A percentile compares a stretch with the other conserved stretches of the same genome.
phyloP scores from a whole-genome alignment of 306 rosid genomes.

The Cucumis cinereus region DNA sequence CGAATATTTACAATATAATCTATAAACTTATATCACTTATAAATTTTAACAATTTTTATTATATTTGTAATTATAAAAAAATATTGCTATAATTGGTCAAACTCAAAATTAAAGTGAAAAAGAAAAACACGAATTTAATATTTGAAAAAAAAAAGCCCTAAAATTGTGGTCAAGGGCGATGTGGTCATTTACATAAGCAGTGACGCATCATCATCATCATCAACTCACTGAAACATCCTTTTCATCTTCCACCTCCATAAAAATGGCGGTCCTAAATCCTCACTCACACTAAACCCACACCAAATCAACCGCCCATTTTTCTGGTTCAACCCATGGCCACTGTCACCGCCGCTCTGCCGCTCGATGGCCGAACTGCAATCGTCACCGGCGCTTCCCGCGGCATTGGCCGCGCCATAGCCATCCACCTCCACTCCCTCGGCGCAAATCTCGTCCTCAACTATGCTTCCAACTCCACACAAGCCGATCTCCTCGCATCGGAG shows the following conservation, averaged over 20 bases:
- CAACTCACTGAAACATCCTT: not conserved
- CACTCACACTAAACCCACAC: not conserved
- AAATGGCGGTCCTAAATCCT: not conserved
- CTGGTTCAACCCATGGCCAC: not conserved
- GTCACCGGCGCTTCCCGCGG: constrained; percentile 44
- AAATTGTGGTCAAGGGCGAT: not conserved
- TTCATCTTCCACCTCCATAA: not conserved
- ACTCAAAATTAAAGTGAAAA: no score
- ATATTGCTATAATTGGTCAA: no score
- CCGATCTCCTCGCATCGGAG: constrained; percentile 23
- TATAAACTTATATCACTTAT: no score
- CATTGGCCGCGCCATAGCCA: constrained; percentile 34
- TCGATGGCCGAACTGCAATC: constrained; percentile 27
- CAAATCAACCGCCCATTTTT: not conserved
- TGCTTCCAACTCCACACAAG: constrained; percentile 32
- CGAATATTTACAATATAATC: no score
- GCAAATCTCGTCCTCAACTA: constrained; percentile 39
- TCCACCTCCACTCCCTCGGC: constrained; percentile 40
- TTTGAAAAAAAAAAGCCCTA: not conserved
- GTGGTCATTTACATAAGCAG: not conserved
- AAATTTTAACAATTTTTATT: no score
- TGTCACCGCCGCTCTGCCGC: constrained; percentile 5
- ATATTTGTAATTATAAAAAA: no score
- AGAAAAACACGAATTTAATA: no score
- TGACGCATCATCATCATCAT: not conserved